phyloP scores from a whole-genome alignment of 2,329 filamentous ascomycete species.

The Sphaerulina populicola region DNA sequence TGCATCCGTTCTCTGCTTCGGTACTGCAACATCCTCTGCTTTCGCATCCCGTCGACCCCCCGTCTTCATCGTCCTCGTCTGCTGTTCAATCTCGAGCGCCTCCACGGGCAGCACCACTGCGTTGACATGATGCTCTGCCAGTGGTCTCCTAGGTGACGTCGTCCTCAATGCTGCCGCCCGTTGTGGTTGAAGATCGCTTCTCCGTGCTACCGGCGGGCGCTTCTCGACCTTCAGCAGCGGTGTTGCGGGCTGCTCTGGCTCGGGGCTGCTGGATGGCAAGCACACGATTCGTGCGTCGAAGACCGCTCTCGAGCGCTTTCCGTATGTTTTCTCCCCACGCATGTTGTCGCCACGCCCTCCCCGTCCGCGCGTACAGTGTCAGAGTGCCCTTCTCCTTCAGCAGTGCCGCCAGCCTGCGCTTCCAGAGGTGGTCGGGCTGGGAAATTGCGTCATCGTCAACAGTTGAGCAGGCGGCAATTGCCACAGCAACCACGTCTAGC shows the following conservation, averaged over 20 bases:
- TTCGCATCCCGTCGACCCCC: slow-evolving; percentile 1
- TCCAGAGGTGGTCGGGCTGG: neutral
- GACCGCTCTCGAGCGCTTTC: slow-evolving; percentile 32
- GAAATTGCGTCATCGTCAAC: neutral
- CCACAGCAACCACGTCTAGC: neutral
- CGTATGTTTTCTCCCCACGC: slow-evolving; percentile 32
- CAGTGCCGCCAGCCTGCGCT: neutral
- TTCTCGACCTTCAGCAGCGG: slow-evolving; percentile 8
- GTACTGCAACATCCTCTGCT: neutral
- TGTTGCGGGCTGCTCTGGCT: slow-evolving; percentile 18
- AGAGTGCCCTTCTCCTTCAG: neutral
- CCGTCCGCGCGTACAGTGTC: neutral
- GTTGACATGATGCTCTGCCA: slow-evolving; percentile 22
- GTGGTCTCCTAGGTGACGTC: slow-evolving; percentile 14
- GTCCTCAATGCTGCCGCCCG: neutral
- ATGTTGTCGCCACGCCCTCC: slow-evolving; percentile 16
- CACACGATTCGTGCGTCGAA: slow-evolving; percentile 21
- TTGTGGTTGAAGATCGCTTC: slow-evolving; percentile 3
- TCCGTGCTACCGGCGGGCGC: slow-evolving; percentile 1
- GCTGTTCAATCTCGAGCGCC: slow-evolving; percentile 1
- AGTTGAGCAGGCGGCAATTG: neutral
- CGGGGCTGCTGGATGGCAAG: slow-evolving; percentile 22
- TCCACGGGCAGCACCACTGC: slow-evolving; percentile 15
- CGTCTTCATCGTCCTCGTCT: slow-evolving; percentile 7
- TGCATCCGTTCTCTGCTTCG: slow-evolving; percentile 3